These are phyloP conservation scores for Claviceps sp. DNA, from an alignment of 2,329 filamentous ascomycete species.

Conservation along the genomic window DNA sequence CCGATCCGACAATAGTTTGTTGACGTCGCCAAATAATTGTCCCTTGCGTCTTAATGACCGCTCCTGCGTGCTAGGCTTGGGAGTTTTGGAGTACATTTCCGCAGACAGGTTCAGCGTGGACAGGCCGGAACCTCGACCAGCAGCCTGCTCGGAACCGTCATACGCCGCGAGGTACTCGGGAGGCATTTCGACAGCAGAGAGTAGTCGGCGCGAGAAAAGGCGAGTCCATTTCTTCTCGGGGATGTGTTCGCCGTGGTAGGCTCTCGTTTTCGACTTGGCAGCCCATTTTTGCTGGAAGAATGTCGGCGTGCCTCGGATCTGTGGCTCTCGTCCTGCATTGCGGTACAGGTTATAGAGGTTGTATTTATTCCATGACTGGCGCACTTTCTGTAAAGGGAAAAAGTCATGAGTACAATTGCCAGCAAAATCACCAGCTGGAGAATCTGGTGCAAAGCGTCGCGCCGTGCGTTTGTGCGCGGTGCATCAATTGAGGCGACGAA, in stretches of 20 bases:
- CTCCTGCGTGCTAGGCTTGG: slow-evolving; percentile 10
- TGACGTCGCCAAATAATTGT: slow-evolving; percentile 18
- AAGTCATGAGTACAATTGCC: background rate
- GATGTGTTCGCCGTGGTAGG: slow-evolving; percentile 91
- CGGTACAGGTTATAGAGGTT: slow-evolving; percentile 77
- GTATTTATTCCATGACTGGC: slow-evolving; percentile 95
- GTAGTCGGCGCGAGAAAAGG: slow-evolving; percentile 74
- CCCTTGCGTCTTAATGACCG: slow-evolving; percentile 6
- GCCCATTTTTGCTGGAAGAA: slow-evolving; percentile 99
- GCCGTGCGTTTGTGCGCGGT: background rate
- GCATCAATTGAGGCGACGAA: too few species aligned
- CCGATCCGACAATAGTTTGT: slow-evolving; percentile 20
- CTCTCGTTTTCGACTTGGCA: slow-evolving; percentile 70
- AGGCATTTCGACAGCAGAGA: slow-evolving; percentile 76
- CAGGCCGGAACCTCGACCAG: slow-evolving; percentile 68
- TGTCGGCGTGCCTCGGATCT: slow-evolving; percentile 34
- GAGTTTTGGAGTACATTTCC: slow-evolving; percentile 20
- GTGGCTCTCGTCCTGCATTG: slow-evolving; percentile 17
- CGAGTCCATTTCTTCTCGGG: slow-evolving; percentile 86
- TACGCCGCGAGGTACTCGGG: slow-evolving; percentile 61
- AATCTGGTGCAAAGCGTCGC: background rate
- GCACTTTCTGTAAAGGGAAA: slow-evolving; percentile 54
- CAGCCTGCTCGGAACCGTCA: slow-evolving; percentile 73
- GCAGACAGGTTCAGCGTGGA: slow-evolving; percentile 19
- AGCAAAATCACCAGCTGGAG: background rate